Conservation (phyloP, 1,139 yeast species). For the Debaryomycetaceae sp. region DNA sequence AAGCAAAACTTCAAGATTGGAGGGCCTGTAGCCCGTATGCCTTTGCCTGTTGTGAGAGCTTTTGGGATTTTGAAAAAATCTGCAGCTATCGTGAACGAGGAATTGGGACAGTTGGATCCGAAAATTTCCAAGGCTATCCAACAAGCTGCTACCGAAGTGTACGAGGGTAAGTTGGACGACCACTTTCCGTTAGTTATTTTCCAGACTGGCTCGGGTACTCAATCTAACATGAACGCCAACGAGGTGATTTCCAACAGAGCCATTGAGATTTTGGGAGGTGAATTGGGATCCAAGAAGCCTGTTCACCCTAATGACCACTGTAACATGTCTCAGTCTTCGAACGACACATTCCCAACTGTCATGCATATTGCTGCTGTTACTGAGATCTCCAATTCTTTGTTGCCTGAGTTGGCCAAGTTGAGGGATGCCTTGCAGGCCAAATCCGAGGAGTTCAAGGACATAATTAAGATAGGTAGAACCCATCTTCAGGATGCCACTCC, state of each 20-base stretch:
- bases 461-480: slow-evolving; percentile 97
- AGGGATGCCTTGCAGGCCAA: slow-evolving; percentile 75
- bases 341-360: slow-evolving; percentile 98
- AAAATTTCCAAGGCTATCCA: slow-evolving; percentile 80
- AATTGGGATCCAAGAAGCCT: slow-evolving; percentile 84
- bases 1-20: slow-evolving; percentile 93
- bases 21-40: slow-evolving; percentile 86
- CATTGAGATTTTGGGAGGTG: slow-evolving; percentile 90
- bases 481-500: slow-evolving; percentile 99
- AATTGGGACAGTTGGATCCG: slow-evolving; percentile 78
- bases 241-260: slow-evolving; percentile 98
- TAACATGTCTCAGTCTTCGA: slow-evolving; percentile 96
- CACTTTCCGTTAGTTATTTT: slow-evolving; percentile 97
- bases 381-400: slow-evolving; percentile 69
- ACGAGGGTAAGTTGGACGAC: slow-evolving; percentile 84
- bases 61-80: slow-evolving; percentile 94
- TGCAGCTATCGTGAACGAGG: slow-evolving; percentile 87
- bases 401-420: slow-evolving; percentile 77
- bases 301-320: slow-evolving; percentile 99
- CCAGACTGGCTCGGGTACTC: slow-evolving; percentile 99
- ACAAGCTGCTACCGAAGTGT: slow-evolving; percentile 92
- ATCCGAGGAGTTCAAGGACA: slow-evolving; percentile 76
- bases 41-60: slow-evolving; percentile 84
- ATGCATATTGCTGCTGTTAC: slow-evolving; percentile 99
- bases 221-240: slow-evolving; percentile 97